Evolutionary conservation across 2,329 filamentous ascomycete species (phyloP).

Genomic region (Penicillium sp.): DNA sequence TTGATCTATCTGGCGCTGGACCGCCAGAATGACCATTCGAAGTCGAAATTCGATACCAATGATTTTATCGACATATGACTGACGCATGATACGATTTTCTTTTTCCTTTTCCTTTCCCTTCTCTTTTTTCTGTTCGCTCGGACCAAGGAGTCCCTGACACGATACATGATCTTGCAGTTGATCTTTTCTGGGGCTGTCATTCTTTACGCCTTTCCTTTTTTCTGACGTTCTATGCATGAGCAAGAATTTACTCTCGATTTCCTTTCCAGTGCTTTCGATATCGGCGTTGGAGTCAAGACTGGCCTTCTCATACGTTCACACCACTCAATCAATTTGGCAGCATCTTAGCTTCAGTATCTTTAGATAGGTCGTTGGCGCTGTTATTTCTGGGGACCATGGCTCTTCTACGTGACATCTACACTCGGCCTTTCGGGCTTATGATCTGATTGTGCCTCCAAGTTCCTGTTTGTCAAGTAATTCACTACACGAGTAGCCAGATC

Average conservation of each 20-base stretch:
- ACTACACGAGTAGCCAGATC: not conserved
- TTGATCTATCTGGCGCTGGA: slow-evolving; percentile 18
- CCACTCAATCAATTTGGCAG: not conserved
- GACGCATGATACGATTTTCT: slow-evolving; percentile 2
- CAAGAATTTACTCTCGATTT: not conserved
- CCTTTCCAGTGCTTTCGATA: not conserved
- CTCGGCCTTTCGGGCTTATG: not conserved
- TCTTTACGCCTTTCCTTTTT: not conserved
- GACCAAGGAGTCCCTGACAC: not conserved
- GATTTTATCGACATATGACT: slow-evolving; percentile 1
- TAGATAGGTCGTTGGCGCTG: not conserved
- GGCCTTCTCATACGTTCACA: not conserved
- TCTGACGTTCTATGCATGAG: not conserved
- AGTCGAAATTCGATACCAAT: not conserved
- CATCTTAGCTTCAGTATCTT: not conserved
- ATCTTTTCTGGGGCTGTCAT: not conserved
- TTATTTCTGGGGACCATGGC: not conserved
- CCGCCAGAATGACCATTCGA: slow-evolving; percentile 3
- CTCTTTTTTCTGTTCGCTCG: not conserved
- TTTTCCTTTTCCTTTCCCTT: not conserved
- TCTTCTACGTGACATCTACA: not conserved
- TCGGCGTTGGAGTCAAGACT: not conserved
- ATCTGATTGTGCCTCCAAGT: not conserved
- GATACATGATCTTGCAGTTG: not conserved
- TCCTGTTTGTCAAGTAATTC: not conserved